Percentiles rank a stretch among this genome's conserved stretches.
Evolutionary conservation across 192 early-diverging fungal species (phyloP).

Genomic region (Coemansia aciculifera): DNA sequence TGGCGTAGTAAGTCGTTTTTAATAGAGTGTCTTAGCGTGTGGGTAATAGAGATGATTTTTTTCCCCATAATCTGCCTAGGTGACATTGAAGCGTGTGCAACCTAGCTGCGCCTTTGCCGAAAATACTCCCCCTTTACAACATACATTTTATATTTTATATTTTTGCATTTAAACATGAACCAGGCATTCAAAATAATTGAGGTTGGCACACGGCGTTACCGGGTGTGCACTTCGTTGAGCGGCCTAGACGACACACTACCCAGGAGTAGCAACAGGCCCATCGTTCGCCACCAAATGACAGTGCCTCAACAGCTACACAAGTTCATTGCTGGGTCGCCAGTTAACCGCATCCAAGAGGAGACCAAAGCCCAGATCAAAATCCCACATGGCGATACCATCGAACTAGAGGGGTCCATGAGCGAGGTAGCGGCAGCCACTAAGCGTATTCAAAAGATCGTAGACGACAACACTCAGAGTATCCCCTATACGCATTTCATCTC

Average conservation of each 20-base stretch:
- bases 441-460: constrained; percentile 19
- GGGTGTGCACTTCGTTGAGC: constrained; percentile 13
- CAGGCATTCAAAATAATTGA: constrained; percentile 6
- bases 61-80: neutral
- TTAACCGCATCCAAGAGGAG: constrained; percentile 3
- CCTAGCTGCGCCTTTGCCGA: neutral
- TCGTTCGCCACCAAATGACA: neutral
- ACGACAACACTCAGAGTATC: constrained; percentile 15
- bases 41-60: neutral
- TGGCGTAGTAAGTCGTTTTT: neutral
- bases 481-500: constrained; percentile 49
- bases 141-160: neutral
- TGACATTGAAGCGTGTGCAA: neutral
- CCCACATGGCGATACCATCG: constrained; percentile 19
- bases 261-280: neutral
- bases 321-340: constrained; percentile 15
- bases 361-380: constrained; percentile 29
- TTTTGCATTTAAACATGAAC: constrained; percentile 1
- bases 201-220: constrained; percentile 23
- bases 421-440: constrained; percentile 14
- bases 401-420: constrained; percentile 23
- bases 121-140: neutral
- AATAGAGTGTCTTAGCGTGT: neutral
- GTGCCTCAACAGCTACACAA: constrained; percentile 30
- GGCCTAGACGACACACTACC: neutral